Evolutionary conservation across 176 grass and related monocot genomes (phyloP).

Genomic region (Cenchrus americanus): DNA sequence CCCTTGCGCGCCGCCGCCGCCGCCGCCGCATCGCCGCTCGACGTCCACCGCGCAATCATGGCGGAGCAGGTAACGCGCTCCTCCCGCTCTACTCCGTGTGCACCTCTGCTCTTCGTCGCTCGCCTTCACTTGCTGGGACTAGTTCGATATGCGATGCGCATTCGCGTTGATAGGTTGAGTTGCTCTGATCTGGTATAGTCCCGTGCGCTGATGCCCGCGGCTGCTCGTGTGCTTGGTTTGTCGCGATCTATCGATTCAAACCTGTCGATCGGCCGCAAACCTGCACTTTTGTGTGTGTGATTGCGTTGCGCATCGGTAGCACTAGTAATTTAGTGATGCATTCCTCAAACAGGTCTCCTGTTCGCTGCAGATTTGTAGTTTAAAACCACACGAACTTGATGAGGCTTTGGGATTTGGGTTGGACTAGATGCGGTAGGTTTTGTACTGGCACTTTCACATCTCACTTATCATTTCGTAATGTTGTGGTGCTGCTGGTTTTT

Average conservation of each 20-base stretch:
- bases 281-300: background rate
- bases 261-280: background rate
- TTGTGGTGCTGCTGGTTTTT: background rate
- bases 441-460: background rate
- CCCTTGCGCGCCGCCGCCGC: slow-evolving; percentile 6
- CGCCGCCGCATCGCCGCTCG: slow-evolving; percentile 22
- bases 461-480: background rate
- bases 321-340: background rate
- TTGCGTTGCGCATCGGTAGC: background rate
- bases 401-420: background rate
- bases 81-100: background rate
- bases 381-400: background rate
- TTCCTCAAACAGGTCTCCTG: background rate
- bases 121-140: background rate
- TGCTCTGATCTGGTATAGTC: background rate
- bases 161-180: background rate
- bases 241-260: background rate
- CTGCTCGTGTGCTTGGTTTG: background rate
- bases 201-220: background rate
- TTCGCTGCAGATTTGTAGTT: background rate
- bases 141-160: background rate
- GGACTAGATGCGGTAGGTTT: background rate
- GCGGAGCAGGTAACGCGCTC: slow-evolving; percentile 68
- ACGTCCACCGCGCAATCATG: slow-evolving; percentile 53
- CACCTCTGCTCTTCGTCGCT: too few species aligned